Evolutionary conservation across 2,329 filamentous ascomycete genomes (phyloP).

Genomic region (Chaetomium sp.): DNA sequence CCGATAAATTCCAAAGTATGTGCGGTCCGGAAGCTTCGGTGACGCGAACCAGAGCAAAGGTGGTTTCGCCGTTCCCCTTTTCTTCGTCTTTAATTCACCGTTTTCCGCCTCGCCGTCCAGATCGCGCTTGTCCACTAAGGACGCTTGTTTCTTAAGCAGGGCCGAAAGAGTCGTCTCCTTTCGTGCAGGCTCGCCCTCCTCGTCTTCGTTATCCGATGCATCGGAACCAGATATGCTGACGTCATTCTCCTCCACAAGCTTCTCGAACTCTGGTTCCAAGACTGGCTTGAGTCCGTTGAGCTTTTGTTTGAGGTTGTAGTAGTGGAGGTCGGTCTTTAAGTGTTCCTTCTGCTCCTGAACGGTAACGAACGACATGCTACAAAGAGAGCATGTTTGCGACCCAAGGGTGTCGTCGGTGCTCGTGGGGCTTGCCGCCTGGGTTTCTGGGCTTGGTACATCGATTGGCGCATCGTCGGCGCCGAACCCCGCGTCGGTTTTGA

Average conservation of each 20-base stretch:
- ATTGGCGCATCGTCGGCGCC: slow-evolving; percentile 31
- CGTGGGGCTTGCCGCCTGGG: slow-evolving; percentile 22
- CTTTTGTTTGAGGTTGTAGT: slow-evolving; percentile 92
- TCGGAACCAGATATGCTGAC: slow-evolving; percentile 90
- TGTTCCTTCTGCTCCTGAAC: slow-evolving; percentile 80
- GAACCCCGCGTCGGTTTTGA: slow-evolving; percentile 44
- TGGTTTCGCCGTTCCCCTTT: slow-evolving; percentile 55
- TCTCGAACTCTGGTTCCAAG: slow-evolving; percentile 78
- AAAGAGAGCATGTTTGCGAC: slow-evolving; percentile 75
- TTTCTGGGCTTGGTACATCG: slow-evolving; percentile 12
- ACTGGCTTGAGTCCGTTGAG: slow-evolving; percentile 66
- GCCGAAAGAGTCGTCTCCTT: slow-evolving; percentile 68
- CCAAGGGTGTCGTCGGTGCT: slow-evolving; percentile 38
- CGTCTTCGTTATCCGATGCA: slow-evolving; percentile 63
- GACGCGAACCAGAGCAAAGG: slow-evolving; percentile 84
- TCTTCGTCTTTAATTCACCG: slow-evolving; percentile 41
- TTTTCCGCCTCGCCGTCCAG: slow-evolving; percentile 34
- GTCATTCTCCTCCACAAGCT: slow-evolving; percentile 75
- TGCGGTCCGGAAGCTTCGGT: slow-evolving; percentile 65
- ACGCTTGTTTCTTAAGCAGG: slow-evolving; percentile 77
- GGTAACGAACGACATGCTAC: slow-evolving; percentile 62
- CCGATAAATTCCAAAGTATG: slow-evolving; percentile 78
- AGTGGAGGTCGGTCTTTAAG: slow-evolving; percentile 82
- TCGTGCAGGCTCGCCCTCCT: slow-evolving; percentile 43
- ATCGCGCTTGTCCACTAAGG: slow-evolving; percentile 49